phyloP scores from a whole-genome alignment of 2,329 filamentous ascomycete species.

The Talaromyces sp. region DNA sequence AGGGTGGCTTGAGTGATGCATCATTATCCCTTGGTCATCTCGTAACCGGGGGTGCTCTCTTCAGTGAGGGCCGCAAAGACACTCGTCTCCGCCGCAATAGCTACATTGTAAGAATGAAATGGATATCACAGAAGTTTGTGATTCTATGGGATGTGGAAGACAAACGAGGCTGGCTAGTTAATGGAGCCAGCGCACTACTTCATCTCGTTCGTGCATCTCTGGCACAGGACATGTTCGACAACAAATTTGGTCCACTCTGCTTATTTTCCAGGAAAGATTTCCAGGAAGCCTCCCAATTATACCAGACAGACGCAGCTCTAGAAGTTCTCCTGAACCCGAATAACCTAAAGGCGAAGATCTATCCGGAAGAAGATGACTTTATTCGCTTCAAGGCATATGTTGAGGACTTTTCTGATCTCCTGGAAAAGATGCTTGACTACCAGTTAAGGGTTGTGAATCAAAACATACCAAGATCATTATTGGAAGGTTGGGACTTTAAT shows the following conservation, averaged over 20 bases:
- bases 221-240: conserved; percentile 18
- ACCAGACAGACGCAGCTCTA: conserved; percentile 16
- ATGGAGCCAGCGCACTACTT: conserved; percentile 36
- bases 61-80: conserved; percentile 28
- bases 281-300: conserved; percentile 9
- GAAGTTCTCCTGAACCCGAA: conserved; percentile 18
- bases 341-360: conserved; percentile 18
- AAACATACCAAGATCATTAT: conserved; percentile 16
- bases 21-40: conserved; percentile 24
- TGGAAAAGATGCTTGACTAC: conserved; percentile 31
- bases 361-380: conserved; percentile 6
- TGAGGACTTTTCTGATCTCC: conserved; percentile 25
- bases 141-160: conserved; percentile 25
- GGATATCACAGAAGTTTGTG: conserved; percentile 28
- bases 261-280: conserved; percentile 15
- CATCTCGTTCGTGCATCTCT: conserved; percentile 35
- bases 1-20: conserved; percentile 25
- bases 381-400: conserved; percentile 25
- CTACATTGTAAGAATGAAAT: conserved; percentile 28
- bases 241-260: conserved; percentile 2
- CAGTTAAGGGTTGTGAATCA: not conserved
- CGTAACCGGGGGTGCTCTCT: conserved; percentile 24
- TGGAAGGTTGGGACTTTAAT: conserved; percentile 33
- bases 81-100: conserved; percentile 19
- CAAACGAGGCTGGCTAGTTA: conserved; percentile 34